These are phyloP conservation scores for Sordariomycetes sp. DNA, from an alignment of 2,329 filamentous ascomycete species.

Conservation along the genomic window DNA sequence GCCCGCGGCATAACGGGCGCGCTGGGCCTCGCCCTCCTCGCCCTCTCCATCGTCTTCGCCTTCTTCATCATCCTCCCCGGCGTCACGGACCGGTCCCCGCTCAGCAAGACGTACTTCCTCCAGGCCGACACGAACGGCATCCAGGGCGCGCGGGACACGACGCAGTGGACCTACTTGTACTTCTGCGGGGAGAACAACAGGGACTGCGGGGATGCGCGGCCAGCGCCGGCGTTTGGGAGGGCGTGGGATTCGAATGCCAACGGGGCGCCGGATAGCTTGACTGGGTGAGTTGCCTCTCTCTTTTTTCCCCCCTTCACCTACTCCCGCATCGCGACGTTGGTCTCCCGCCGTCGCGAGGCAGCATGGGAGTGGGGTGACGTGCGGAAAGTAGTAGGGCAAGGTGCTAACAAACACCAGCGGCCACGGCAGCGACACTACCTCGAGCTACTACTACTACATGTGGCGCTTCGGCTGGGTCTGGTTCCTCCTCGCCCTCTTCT, in stretches of 20 bases:
- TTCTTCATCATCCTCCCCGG: constrained; percentile 47
- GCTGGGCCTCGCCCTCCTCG: constrained; percentile 33
- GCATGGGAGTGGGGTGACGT: no score
- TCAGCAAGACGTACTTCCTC: constrained; percentile 77
- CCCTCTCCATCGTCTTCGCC: constrained; percentile 36
- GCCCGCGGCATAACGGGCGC: constrained; percentile 9
- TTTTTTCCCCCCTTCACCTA: not conserved
- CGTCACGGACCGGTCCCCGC: constrained; percentile 31
- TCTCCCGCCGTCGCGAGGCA: not conserved
- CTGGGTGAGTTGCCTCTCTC: not conserved
- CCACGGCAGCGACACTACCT: constrained; percentile 41
- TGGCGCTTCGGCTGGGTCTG: constrained; percentile 92
- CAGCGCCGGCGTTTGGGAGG: constrained; percentile 59
- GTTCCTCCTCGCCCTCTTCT: constrained; percentile 73
- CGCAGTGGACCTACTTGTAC: constrained; percentile 88
- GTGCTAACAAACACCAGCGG: not conserved
- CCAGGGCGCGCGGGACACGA: constrained; percentile 47
- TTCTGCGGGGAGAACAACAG: constrained; percentile 54
- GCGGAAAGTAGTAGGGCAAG: no score
- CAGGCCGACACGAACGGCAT: constrained; percentile 65
- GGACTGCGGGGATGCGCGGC: constrained; percentile 49
- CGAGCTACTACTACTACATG: constrained; percentile 59
- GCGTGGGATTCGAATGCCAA: constrained; percentile 42
- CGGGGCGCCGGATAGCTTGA: not conserved
- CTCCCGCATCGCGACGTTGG: not conserved